These are phyloP conservation scores for Trametes hirsuta DNA, from an alignment of 1,284 basidiomycete species.

Conservation along the genomic window DNA sequence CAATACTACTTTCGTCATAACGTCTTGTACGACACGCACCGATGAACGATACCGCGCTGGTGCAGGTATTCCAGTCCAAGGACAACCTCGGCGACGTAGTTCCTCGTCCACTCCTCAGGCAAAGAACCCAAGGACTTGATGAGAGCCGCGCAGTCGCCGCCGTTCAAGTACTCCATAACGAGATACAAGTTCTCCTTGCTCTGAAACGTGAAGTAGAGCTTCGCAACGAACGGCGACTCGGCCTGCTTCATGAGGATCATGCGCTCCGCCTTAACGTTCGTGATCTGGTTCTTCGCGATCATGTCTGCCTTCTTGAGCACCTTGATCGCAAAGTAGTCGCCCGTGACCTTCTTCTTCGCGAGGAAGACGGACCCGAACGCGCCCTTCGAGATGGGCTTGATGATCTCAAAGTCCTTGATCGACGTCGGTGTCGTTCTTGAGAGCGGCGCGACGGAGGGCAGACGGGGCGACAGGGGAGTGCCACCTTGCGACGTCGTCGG, in stretches of 20 bases:
- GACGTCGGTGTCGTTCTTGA: constrained; percentile 86
- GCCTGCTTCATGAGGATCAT: constrained; percentile 99
- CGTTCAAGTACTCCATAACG: constrained; percentile 98
- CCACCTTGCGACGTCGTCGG: constrained; percentile 50
- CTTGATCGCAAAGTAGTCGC: constrained; percentile 99
- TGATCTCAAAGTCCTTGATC: constrained; percentile 99
- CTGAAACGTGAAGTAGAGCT: constrained; percentile 99
- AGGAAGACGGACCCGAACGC: constrained; percentile 99
- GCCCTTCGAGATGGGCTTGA: constrained; percentile 99
- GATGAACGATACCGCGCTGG: constrained; percentile 93
- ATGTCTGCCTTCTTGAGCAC: constrained; percentile 99
- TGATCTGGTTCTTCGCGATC: constrained; percentile 99
- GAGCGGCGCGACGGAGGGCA: constrained; percentile 77
- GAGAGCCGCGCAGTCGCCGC: constrained; percentile 95
- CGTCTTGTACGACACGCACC: constrained; percentile 58
- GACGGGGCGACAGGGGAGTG: constrained; percentile 85
- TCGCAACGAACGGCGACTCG: constrained; percentile 98
- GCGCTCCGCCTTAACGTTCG: constrained; percentile 98
- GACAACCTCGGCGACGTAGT: constrained; percentile 96
- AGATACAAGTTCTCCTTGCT: constrained; percentile 98
- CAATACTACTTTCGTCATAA: background rate
- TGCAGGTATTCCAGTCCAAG: constrained; percentile 96
- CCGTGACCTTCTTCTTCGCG: constrained; percentile 96
- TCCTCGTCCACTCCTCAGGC: constrained; percentile 95
- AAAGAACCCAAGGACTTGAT: constrained; percentile 95